Conservation (phyloP, 2,329 filamentous ascomycete species). For the Aschersonia sp. region DNA sequence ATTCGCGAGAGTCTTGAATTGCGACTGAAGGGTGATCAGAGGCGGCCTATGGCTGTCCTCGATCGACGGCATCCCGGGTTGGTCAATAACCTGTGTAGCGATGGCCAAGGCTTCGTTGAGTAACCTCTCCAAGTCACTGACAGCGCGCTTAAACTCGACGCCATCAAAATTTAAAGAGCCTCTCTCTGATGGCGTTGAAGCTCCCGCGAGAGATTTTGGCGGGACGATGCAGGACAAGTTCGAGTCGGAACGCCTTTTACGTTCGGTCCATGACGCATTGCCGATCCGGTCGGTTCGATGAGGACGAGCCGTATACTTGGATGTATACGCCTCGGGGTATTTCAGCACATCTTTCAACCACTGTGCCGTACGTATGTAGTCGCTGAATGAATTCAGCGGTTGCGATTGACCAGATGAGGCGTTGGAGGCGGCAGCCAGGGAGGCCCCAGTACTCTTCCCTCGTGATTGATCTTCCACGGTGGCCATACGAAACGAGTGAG, state of each 20-base stretch:
- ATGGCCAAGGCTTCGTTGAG: conserved; percentile 30
- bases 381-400: conserved; percentile 14
- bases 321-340: conserved; percentile 10
- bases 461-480: neutral
- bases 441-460: neutral
- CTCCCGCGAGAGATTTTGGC: conserved; percentile 6
- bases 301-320: conserved; percentile 14
- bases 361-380: conserved; percentile 17
- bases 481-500: neutral
- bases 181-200: conserved; percentile 8
- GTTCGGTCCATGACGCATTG: conserved; percentile 5
- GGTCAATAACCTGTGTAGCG: conserved; percentile 24
- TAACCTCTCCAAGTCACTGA: conserved; percentile 30
- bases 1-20: conserved; percentile 1
- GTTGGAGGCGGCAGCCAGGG: neutral
- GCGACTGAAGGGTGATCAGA: conserved; percentile 5
- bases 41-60: conserved; percentile 5
- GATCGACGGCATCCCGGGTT: conserved; percentile 10
- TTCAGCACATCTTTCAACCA: conserved; percentile 19
- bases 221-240: conserved; percentile 6
- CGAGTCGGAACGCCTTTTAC: conserved; percentile 10
- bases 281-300: conserved; percentile 4
- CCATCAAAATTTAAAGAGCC: conserved; percentile 12
- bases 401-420: conserved; percentile 8
- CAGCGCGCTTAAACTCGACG: conserved; percentile 18